Evolutionary conservation across 208 protist genomes (phyloP).

Genomic region (Trypanosoma vivax): DNA sequence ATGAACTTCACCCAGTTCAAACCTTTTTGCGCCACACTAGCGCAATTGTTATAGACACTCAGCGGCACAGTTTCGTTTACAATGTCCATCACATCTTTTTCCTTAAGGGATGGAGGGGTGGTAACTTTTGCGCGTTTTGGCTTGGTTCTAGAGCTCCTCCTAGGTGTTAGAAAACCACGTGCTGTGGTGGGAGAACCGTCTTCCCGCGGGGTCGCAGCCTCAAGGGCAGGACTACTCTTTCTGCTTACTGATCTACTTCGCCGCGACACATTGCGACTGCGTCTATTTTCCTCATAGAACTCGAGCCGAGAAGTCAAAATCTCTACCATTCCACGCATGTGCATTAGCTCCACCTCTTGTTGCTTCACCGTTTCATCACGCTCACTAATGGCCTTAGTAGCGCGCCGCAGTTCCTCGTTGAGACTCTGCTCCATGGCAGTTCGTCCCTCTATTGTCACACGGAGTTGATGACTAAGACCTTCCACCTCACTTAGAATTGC

Average conservation of each 20-base stretch:
- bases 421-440: not conserved
- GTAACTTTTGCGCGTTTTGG: too few species aligned
- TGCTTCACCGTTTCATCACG: slow-evolving; percentile 2
- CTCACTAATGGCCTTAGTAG: not conserved
- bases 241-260: too few species aligned
- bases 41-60: too few species aligned
- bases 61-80: too few species aligned
- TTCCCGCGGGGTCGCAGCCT: too few species aligned
- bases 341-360: not conserved
- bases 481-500: slow-evolving; percentile 18
- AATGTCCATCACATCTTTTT: too few species aligned
- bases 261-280: too few species aligned
- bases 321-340: not conserved
- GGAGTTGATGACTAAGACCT: slow-evolving; percentile 6
- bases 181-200: too few species aligned
- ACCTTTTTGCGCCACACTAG: slow-evolving; percentile 3
- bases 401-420: not conserved
- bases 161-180: too few species aligned
- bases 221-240: too few species aligned
- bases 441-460: slow-evolving; percentile 1
- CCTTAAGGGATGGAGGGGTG: too few species aligned
- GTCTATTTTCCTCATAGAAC: not conserved
- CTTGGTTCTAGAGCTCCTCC: too few species aligned
- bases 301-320: not conserved
- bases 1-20: slow-evolving; percentile 14